phyloP scores from a whole-genome alignment of 2,329 filamentous ascomycete genomes.

The Malbranchea zuffiana region DNA sequence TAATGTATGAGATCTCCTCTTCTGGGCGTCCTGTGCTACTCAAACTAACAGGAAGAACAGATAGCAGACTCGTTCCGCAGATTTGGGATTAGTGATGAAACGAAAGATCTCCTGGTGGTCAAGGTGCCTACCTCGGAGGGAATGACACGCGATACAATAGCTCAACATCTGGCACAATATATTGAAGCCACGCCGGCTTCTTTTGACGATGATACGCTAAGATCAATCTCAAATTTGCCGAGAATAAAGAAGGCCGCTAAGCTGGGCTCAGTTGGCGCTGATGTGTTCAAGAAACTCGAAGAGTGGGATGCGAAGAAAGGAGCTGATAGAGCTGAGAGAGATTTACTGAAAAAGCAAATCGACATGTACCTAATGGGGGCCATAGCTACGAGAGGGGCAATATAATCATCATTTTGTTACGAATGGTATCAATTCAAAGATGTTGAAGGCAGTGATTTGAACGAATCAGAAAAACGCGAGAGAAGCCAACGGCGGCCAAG shows the following conservation, averaged over 20 bases:
- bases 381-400: slow-evolving; percentile 63
- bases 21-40: background rate
- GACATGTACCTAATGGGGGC: slow-evolving; percentile 61
- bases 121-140: slow-evolving; percentile 55
- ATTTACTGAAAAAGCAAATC: slow-evolving; percentile 36
- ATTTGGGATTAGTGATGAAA: slow-evolving; percentile 67
- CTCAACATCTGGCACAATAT: slow-evolving; percentile 49
- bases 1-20: slow-evolving; percentile 48
- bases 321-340: slow-evolving; percentile 19
- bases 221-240: slow-evolving; percentile 49
- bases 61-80: slow-evolving; percentile 85
- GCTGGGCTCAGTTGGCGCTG: slow-evolving; percentile 50
- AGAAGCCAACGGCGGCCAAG: no score
- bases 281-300: slow-evolving; percentile 17
- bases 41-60: slow-evolving; percentile 35
- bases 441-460: no score
- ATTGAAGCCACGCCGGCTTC: slow-evolving; percentile 51
- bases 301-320: slow-evolving; percentile 17
- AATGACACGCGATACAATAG: slow-evolving; percentile 39
- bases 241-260: slow-evolving; percentile 82
- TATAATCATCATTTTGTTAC: slow-evolving; percentile 24
- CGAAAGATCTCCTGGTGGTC: slow-evolving; percentile 62
- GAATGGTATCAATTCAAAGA: no score
- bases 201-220: slow-evolving; percentile 55
- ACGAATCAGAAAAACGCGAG: no score